phyloP scores from a whole-genome alignment of 805 yeast genomes.

The Pichia gijzeniarum region DNA sequence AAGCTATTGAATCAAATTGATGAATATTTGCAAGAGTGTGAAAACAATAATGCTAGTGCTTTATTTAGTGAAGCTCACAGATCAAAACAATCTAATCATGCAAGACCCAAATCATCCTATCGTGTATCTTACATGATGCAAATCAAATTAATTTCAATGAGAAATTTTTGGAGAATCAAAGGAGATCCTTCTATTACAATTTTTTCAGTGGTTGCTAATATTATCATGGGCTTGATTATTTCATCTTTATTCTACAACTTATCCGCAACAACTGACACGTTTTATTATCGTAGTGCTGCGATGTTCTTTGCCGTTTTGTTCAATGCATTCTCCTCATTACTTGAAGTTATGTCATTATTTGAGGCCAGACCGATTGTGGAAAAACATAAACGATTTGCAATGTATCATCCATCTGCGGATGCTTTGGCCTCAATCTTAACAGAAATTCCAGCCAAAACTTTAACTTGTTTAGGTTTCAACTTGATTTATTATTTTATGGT shows the following conservation, averaged over 20 bases:
- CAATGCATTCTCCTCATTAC: slow-evolving; percentile 53
- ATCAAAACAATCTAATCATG: slow-evolving; percentile 45
- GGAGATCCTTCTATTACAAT: slow-evolving; percentile 45
- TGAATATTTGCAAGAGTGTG: slow-evolving; percentile 15
- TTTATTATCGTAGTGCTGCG: slow-evolving; percentile 54
- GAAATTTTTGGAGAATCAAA: slow-evolving; percentile 44
- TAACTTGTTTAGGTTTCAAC: slow-evolving; percentile 41
- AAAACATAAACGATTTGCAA: slow-evolving; percentile 50
- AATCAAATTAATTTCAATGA: slow-evolving; percentile 37
- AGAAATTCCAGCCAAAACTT: slow-evolving; percentile 47
- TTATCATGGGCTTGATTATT: slow-evolving; percentile 47
- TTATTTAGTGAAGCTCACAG: slow-evolving; percentile 16
- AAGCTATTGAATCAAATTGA: slow-evolving; percentile 33
- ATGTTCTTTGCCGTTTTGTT: slow-evolving; percentile 62
- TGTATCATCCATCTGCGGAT: slow-evolving; percentile 54
- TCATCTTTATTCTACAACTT: slow-evolving; percentile 55
- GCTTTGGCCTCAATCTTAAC: slow-evolving; percentile 57
- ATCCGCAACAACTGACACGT: slow-evolving; percentile 35
- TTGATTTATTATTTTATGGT: slow-evolving; percentile 47
- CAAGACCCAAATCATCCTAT: slow-evolving; percentile 45
- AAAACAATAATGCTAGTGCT: slow-evolving; percentile 8
- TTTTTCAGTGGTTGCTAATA: slow-evolving; percentile 38
- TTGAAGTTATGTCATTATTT: slow-evolving; percentile 50
- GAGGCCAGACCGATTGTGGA: slow-evolving; percentile 54
- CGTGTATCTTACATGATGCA: slow-evolving; percentile 48